phyloP scores from a whole-genome alignment of 768 basidiomycete species.

The Mrakia hoshinonis region DNA sequence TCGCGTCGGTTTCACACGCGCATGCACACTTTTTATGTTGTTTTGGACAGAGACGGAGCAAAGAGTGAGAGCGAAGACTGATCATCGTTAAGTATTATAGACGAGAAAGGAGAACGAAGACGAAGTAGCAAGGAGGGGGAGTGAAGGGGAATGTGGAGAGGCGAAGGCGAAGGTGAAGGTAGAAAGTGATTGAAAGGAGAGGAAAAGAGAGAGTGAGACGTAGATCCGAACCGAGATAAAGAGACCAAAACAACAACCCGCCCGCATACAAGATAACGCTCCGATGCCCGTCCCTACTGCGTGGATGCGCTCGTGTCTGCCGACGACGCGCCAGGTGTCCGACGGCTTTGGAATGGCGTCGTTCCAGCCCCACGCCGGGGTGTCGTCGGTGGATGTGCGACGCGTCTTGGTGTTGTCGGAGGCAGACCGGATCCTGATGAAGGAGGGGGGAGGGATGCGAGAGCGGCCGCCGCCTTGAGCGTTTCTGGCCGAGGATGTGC shows the following conservation, averaged over 20 bases:
- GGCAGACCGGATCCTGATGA: not conserved
- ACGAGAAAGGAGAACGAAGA: too few relatives aligned
- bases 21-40: too few relatives aligned
- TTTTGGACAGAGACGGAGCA: too few relatives aligned
- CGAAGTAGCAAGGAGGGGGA: too few relatives aligned
- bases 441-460: not conserved
- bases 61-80: too few relatives aligned
- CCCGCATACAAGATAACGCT: not conserved
- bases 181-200: too few relatives aligned
- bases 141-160: not conserved
- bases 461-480: not conserved
- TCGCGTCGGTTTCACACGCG: too few relatives aligned
- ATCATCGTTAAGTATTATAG: too few relatives aligned
- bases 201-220: not conserved
- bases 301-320: not conserved
- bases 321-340: not conserved
- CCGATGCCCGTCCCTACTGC: not conserved
- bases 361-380: not conserved
- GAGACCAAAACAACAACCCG: not conserved
- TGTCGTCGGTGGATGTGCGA: not conserved
- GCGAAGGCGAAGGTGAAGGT: not conserved
- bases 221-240: not conserved
- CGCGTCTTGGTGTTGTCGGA: constrained; percentile 18
- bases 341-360: constrained; percentile 10
- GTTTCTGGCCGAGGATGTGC: not conserved